Conservation (phyloP, 140 eudicot genomes). For the Anethum foeniculum region DNA sequence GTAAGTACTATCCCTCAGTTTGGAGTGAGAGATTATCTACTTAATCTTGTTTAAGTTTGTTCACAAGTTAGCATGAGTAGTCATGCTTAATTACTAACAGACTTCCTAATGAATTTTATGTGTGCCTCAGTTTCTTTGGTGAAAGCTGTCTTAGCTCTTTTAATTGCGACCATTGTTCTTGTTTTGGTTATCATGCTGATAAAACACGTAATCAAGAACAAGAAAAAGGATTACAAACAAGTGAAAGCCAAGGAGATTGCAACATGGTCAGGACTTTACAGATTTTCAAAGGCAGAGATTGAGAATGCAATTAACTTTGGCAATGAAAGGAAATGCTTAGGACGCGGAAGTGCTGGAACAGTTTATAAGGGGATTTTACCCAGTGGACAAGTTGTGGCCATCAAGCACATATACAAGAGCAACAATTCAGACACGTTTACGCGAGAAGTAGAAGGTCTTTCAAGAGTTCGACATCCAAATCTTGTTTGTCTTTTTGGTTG, state of each 20-base stretch:
- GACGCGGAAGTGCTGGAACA: slow-evolving; percentile 68
- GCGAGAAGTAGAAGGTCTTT: slow-evolving; percentile 64
- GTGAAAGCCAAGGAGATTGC: slow-evolving; percentile 30
- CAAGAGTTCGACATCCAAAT: slow-evolving; percentile 68
- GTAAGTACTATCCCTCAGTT: slow-evolving; percentile 27
- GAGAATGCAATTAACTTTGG: slow-evolving; percentile 50
- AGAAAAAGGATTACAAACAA: slow-evolving; percentile 12
- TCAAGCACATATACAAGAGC: slow-evolving; percentile 50
- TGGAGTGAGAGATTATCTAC: not conserved
- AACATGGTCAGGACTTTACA: slow-evolving; percentile 48
- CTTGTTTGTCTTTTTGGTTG: slow-evolving; percentile 73
- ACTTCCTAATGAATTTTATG: not conserved
- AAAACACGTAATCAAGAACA: slow-evolving; percentile 46
- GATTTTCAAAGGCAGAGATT: slow-evolving; percentile 65
- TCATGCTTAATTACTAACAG: no score
- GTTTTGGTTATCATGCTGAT: slow-evolving; percentile 39
- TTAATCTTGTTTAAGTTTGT: not conserved
- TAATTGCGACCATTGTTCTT: slow-evolving; percentile 38
- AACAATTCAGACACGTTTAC: slow-evolving; percentile 57
- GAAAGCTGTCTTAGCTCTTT: slow-evolving; percentile 39
- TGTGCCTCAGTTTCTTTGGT: slow-evolving; percentile 38
- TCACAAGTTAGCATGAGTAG: no score
- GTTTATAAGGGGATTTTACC: slow-evolving; percentile 55
- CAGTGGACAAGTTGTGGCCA: slow-evolving; percentile 76
- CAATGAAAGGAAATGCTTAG: slow-evolving; percentile 43